Percentiles rank a stretch among this genome's conserved stretches.
phyloP scores from a whole-genome alignment of 108 stramenopile genomes.

The Mayamaea pseudoterrestris region DNA sequence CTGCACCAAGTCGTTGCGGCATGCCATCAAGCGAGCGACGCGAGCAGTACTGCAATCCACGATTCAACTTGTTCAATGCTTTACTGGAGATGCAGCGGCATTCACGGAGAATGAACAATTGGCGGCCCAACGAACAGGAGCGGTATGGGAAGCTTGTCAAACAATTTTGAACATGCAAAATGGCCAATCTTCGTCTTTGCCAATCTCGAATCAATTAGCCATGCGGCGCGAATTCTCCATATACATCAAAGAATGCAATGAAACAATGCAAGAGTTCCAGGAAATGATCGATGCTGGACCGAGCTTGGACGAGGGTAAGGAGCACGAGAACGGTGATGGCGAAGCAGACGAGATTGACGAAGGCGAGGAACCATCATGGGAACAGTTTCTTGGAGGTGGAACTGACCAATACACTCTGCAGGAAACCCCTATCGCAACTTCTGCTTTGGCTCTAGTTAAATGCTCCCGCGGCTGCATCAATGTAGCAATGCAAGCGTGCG shows the following conservation, averaged over 20 bases:
- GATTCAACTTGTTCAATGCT: constrained; percentile 33
- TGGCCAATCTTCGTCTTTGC: too few species aligned
- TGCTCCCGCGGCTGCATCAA: constrained; percentile 62
- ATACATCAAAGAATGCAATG: constrained; percentile 66
- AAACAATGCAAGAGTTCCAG: constrained; percentile 68
- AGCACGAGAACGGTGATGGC: background rate
- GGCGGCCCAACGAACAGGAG: constrained; percentile 61
- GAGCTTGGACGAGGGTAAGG: constrained; percentile 4
- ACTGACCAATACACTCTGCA: constrained; percentile 42
- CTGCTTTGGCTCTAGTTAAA: constrained; percentile 53
- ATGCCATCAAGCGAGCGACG: constrained; percentile 36
- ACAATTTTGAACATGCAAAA: constrained; percentile 21
- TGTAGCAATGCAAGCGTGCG: constrained; percentile 52
- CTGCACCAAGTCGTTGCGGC: constrained; percentile 40
- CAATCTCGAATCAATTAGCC: constrained; percentile 52
- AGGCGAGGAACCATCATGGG: constrained; percentile 2
- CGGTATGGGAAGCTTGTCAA: constrained; percentile 72
- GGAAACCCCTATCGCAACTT: constrained; percentile 50
- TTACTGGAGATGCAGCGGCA: constrained; percentile 22
- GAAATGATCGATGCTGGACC: constrained; percentile 53
- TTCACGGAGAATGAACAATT: constrained; percentile 19
- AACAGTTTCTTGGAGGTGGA: constrained; percentile 17
- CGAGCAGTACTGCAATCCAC: constrained; percentile 34
- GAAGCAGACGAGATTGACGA: constrained; percentile 10
- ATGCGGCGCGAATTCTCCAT: constrained; percentile 69